A percentile compares a stretch with the other conserved stretches of the same genome.
phyloP scores from a whole-genome alignment of 352 stramenopile genomes.

The Globisporangium mamillatum region DNA sequence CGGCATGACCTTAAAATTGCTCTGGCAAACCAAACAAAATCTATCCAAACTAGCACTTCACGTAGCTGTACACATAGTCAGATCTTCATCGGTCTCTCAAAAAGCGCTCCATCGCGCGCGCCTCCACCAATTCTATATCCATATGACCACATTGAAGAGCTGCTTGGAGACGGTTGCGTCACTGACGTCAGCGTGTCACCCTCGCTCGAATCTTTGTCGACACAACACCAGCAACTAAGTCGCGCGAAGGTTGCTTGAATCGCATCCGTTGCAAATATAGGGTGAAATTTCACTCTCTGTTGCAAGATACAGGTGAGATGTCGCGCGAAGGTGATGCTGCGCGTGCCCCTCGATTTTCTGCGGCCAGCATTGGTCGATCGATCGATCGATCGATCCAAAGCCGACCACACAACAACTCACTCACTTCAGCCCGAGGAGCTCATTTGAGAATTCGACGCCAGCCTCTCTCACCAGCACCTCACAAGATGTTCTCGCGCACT shows the following conservation, averaged over 20 bases:
- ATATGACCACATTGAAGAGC: not conserved
- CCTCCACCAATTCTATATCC: not conserved
- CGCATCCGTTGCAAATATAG: not conserved
- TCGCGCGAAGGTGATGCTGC: slow-evolving; percentile 12
- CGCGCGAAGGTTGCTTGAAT: not conserved
- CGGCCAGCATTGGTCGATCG: slow-evolving; percentile 11
- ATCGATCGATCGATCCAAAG: not conserved
- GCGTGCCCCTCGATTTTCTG: slow-evolving; percentile 12
- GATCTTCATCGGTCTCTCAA: not conserved
- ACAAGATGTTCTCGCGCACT: slow-evolving; percentile 23
- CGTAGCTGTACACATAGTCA: not conserved
- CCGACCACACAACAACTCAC: not conserved
- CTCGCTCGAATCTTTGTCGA: slow-evolving; percentile 9
- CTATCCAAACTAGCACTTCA: too few species aligned
- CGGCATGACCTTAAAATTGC: too few species aligned
- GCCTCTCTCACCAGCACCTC: not conserved
- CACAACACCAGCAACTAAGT: slow-evolving; percentile 10
- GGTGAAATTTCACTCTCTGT: not conserved
- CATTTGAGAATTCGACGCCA: slow-evolving; percentile 23
- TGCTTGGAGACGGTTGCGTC: not conserved
- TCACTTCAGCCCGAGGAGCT: not conserved
- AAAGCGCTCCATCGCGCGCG: not conserved
- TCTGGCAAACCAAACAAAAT: too few species aligned
- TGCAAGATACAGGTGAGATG: not conserved
- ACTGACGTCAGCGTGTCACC: slow-evolving; percentile 7